Percentiles rank a stretch among this genome's conserved stretches.
Conservation (phyloP, 306 rosid species). For the Rosa chinensis region DNA sequence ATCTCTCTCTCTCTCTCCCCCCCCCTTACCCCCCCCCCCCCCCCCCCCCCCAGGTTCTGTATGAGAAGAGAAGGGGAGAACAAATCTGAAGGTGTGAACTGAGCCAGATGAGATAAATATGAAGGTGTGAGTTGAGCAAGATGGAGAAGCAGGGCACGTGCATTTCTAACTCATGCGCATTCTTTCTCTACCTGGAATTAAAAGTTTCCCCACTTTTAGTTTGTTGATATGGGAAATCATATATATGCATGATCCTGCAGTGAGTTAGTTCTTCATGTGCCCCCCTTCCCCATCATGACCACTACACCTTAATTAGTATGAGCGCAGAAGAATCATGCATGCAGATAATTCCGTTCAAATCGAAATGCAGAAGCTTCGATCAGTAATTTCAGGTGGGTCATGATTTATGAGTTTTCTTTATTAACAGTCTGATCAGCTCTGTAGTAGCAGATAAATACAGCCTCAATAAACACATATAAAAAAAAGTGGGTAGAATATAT, state of each 20-base stretch:
- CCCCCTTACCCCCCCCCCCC: neutral
- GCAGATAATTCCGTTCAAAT: neutral
- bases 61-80: neutral
- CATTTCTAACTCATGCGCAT: slow-evolving; percentile 65
- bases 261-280: slow-evolving; percentile 97
- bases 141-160: slow-evolving; percentile 99
- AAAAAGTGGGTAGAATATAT: neutral
- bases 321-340: neutral
- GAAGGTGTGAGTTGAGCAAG: slow-evolving; percentile 77
- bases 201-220: neutral
- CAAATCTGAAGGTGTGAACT: neutral
- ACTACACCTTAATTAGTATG: slow-evolving; percentile 44
- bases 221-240: neutral
- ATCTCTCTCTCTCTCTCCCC: neutral
- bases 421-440: neutral
- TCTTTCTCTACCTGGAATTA: neutral
- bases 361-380: neutral
- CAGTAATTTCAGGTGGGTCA: neutral
- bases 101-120: neutral
- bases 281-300: slow-evolving; percentile 98
- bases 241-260: neutral
- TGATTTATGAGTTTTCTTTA: neutral
- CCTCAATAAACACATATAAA: neutral
- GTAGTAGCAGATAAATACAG: neutral
- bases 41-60: neutral